Percentiles rank a stretch among this genome's conserved stretches.
Evolutionary conservation across 768 basidiomycete species (phyloP).

Genomic region (Lactarius indigo): DNA sequence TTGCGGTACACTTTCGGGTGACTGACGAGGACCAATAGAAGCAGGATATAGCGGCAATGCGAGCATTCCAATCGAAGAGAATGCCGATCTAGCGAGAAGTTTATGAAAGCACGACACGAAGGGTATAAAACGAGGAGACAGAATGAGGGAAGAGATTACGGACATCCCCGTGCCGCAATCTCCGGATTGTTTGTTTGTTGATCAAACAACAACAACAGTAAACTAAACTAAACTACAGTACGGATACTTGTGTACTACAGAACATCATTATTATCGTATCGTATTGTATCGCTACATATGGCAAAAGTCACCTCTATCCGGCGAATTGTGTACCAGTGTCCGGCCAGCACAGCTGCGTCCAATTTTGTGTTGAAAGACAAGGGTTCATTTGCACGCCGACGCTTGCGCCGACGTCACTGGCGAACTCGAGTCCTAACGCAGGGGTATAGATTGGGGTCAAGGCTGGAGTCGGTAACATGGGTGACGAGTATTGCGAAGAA

Average conservation of each 20-base stretch:
- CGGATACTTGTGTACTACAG: too few relatives aligned
- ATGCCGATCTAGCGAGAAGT: not conserved
- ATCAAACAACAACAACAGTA: not conserved
- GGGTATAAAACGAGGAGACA: not conserved
- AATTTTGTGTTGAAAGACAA: not conserved
- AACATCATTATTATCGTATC: not conserved
- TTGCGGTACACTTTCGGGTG: constrained; percentile 51
- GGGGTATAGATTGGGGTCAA: constrained; percentile 7
- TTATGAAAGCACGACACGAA: not conserved
- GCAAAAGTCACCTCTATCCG: not conserved
- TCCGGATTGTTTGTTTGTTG: constrained; percentile 10
- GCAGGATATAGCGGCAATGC: constrained; percentile 60
- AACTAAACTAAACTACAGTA: not conserved
- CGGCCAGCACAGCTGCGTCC: constrained; percentile 11
- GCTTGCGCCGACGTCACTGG: not conserved
- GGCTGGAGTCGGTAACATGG: not conserved
- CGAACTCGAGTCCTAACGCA: not conserved
- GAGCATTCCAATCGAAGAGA: constrained; percentile 47
- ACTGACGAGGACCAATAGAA: constrained; percentile 48
- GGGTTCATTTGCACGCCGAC: not conserved
- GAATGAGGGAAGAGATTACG: not conserved
- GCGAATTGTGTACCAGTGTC: not conserved
- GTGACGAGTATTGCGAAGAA: constrained; percentile 17
- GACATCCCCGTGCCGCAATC: constrained; percentile 4
- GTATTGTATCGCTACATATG: constrained; percentile 10